Evolutionary conservation across 306 rosid genomes (phyloP), one percentile per base, ranked within the genome.

Genomic region (Glycine latifolia): DNA sequence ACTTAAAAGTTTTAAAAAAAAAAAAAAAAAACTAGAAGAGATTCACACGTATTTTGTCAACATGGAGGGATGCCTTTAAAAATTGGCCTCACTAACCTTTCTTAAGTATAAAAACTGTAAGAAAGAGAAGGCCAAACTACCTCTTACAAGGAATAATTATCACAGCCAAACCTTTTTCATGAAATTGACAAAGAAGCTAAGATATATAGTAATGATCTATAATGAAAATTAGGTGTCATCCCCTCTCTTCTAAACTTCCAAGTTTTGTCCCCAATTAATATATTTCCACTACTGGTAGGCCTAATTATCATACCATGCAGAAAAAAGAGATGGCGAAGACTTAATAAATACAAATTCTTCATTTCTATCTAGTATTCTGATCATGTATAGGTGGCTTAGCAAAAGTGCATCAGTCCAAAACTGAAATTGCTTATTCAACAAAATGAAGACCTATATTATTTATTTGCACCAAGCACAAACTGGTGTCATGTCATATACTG

Each of bases 401-500:
- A 44, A 13, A 79, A 10, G 47, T 67, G 77, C 61, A 60, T 49
- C 7, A 9, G 41, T 77, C 68, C 74, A 82, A 82, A 53, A 77
- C 47, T 62, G 20, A 55, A 59, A 59, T 76, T 48, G 35, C 39
- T 3, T 15, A 17, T 53, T 46, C 6, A 76, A 54, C 50, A 31
- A 33, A 35, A 46, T 71, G 84, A 75, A 67, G 67, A 26, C 31
- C 31, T 26, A 26, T 26, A 26, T 26, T 26, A 26, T 26, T 26
- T 26, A 26, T 52, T 84, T 52, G 56, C 75, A 72, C 79, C 44
- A 63, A 43, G 52, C 69, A 60, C 62, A 58, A 49, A 31, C 7
- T 33, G 35, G 15, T 79, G 66, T 78, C 72, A 73, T 59, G 67
- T 79, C 72, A 73, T 47, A 48, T 71, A 83, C 56, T 43, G 67